These are phyloP conservation scores for Phaseolus lunatus DNA, from an alignment of 306 rosid genomes.

Conservation along the genomic window DNA sequence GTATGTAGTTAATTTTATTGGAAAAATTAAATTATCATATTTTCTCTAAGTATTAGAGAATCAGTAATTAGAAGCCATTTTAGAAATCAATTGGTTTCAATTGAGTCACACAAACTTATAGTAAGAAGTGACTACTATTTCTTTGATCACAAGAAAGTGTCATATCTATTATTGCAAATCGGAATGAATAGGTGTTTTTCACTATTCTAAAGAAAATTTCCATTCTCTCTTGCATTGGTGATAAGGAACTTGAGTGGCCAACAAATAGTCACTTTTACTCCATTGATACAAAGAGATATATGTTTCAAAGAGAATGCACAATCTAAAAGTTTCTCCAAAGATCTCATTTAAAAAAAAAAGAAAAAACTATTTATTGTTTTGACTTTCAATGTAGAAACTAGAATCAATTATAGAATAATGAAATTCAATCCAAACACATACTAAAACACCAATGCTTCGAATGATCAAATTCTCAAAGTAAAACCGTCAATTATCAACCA, in stretches of 20 bases:
- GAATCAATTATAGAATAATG: too few relatives aligned
- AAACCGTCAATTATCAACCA: neutral
- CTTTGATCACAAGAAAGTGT: neutral
- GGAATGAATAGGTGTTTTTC: neutral
- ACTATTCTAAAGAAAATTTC: neutral
- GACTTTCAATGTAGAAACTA: too few relatives aligned
- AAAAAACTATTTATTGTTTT: too few relatives aligned
- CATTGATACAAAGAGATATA: neutral
- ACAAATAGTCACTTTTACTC: neutral
- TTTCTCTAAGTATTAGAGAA: neutral
- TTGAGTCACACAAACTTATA: neutral
- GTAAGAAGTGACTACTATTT: neutral
- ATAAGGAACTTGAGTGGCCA: neutral
- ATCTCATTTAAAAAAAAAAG: too few relatives aligned
- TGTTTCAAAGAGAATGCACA: neutral
- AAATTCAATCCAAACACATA: too few relatives aligned
- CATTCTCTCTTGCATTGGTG: neutral
- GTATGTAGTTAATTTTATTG: neutral
- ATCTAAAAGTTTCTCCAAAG: neutral
- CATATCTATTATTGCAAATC: neutral
- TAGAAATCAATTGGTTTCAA: neutral
- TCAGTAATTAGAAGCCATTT: neutral
- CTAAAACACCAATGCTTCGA: neutral
- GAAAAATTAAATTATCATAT: neutral
- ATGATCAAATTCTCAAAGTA: neutral